These are phyloP conservation scores for Salix purpurea DNA, from an alignment of 345 rosid genomes.

Conservation along the genomic window DNA sequence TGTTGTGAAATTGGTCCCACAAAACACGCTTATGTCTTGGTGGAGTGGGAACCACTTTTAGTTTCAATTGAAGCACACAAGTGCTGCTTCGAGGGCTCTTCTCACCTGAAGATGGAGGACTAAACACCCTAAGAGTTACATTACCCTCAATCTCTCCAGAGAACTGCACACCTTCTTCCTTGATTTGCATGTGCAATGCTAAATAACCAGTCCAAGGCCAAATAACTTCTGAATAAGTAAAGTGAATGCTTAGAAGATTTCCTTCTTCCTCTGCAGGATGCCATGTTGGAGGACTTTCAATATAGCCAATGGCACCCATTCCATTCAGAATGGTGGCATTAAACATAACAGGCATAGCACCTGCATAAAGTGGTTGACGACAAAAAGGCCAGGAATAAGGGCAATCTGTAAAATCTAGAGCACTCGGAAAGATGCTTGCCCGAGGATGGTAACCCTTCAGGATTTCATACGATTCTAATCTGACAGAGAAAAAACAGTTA, in stretches of 20 bases:
- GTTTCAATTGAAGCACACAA: slow-evolving; percentile 73
- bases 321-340: slow-evolving; percentile 91
- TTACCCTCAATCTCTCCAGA: slow-evolving; percentile 84
- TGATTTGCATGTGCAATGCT: slow-evolving; percentile 95
- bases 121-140: slow-evolving; percentile 58
- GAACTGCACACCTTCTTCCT: slow-evolving; percentile 90
- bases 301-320: slow-evolving; percentile 88
- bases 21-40: slow-evolving; percentile 78
- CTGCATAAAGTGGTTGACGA: slow-evolving; percentile 90
- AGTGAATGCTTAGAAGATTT: slow-evolving; percentile 76
- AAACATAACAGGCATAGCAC: slow-evolving; percentile 93
- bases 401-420: slow-evolving; percentile 81
- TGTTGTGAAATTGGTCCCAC: slow-evolving; percentile 98
- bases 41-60: slow-evolving; percentile 85
- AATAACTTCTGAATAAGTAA: slow-evolving; percentile 72
- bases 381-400: slow-evolving; percentile 99
- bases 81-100: slow-evolving; percentile 53
- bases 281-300: slow-evolving; percentile 85
- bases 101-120: slow-evolving; percentile 81
- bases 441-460: slow-evolving; percentile 83
- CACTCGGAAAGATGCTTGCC: slow-evolving; percentile 89
- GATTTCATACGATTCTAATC: slow-evolving; percentile 95
- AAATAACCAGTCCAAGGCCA: slow-evolving; percentile 99
- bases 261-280: slow-evolving; percentile 84
- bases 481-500: slow-evolving; percentile 46